Evolutionary conservation across 345 rosid species (phyloP).

Genomic region (Hypericum perforatum): DNA sequence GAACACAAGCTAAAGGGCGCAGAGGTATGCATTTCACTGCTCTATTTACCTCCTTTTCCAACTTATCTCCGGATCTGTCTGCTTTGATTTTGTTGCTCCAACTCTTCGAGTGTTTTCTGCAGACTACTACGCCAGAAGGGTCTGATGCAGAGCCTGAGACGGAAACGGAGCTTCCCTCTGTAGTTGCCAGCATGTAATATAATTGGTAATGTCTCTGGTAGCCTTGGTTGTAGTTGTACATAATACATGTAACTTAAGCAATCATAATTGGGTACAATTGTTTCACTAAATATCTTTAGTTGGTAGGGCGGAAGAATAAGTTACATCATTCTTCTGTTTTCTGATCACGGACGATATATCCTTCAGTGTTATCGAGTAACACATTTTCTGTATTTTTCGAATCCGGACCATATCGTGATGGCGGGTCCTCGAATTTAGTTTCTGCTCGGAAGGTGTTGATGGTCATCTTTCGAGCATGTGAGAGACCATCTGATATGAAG

Average conservation of each 20-base stretch:
- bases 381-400: too few relatives aligned
- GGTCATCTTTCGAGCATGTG: too few relatives aligned
- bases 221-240: constrained; percentile 37
- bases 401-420: too few relatives aligned
- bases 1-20: constrained; percentile 27
- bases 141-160: constrained; percentile 56
- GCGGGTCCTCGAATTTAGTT: too few relatives aligned
- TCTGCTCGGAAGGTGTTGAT: too few relatives aligned
- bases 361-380: too few relatives aligned
- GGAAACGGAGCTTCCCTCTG: constrained; percentile 66
- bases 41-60: neutral
- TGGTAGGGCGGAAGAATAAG: too few relatives aligned
- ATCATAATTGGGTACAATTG: too few relatives aligned
- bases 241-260: constrained; percentile 7
- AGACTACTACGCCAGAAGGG: constrained; percentile 40
- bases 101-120: constrained; percentile 18
- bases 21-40: constrained; percentile 9
- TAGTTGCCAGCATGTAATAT: constrained; percentile 78
- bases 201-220: constrained; percentile 27
- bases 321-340: too few relatives aligned
- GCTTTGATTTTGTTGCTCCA: neutral
- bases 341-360: too few relatives aligned
- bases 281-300: too few relatives aligned
- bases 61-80: neutral
- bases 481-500: too few relatives aligned